Base-by-base conservation (phyloP, 2,329 filamentous ascomycete genomes). In the Talaromyces sp. region DNA sequence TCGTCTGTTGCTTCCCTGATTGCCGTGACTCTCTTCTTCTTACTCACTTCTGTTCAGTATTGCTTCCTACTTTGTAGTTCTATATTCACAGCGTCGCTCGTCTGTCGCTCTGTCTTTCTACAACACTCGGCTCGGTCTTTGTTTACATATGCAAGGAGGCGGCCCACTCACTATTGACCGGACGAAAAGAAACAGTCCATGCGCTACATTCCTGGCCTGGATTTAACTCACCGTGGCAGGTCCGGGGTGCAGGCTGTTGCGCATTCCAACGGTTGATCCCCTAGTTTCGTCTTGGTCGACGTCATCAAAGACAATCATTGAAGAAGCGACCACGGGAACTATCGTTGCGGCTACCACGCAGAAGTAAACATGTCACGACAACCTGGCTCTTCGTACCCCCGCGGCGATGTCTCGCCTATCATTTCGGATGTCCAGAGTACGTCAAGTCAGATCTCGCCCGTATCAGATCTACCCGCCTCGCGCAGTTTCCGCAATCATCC, bases 401-500 rank as follows among this genome's bases (percentile, higher is more conserved):
- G 35, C 45, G 49, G 61, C 41, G 59, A 66, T n/a, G 45, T 66
- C 27, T 66, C 64, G 35, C 64, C 64, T 25, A 60, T 66, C 27
- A 52, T 39, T 19, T 54, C 63, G 19, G 56, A 50, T 50, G 57
- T 56, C 13, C 63, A 58, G 37, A 65, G 56, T 27, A 52, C 37
- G n/a, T 37, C 47, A 37, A 65, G 63, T 37, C 63, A 65, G 17
- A 57, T 62, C 17, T 65, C 64, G n/a, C 61, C 52, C 7, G 56
- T 61, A 19, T 66, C 61, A 13, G 64, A 63, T 35, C 37, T 62
- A 15, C 45, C 35, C 6, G 10, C 41, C 37, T 47, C 62, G 6
- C 59, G 54, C 35, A 50, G 35, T 43, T 59, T 66, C 61, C 63
- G 67, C 47, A 49, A 56, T 19, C 70, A 71, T 58, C 69, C 71